Evolutionary conservation across 2,329 filamentous ascomycete species (phyloP), one percentile per base, ranked within the genome.

Genomic region (Aurifilum marmelostoma): DNA sequence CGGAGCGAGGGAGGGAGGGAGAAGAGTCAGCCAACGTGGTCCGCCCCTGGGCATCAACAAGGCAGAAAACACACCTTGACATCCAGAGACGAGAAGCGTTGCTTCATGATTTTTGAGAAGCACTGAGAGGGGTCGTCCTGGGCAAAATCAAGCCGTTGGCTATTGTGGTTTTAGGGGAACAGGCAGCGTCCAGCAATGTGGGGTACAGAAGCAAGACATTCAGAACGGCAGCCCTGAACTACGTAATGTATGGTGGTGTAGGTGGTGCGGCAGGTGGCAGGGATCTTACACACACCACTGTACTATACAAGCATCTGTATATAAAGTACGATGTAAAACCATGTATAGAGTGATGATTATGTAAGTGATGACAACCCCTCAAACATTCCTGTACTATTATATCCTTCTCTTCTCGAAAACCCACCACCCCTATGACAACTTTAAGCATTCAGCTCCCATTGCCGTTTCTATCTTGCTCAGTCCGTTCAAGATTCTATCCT

Each of bases 21-120:
- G 18, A 6, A 37, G 16, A 12, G 43, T 37, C 16, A 50, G 24
- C 6, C 27, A 37, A 65, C 18, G 18, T 34, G 2, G 56, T 8
- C 24, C 56, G 16, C 29, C 29, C 8, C 16, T 37, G 4, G 12
- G 29, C 56, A 21, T n/a, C 29, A 37, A 3, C 6, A 62, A 43
- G 7, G 2, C 50, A 58, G 50, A 3, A 65, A 12, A 67, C 67
- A 61, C 77, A 89, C 89, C 83, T 91, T 91, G 75, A 93, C 90
- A 77, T 93, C 91, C 68, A 93, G 79, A n/a, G 91, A 93, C 16
- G 91, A 93, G 79, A 92, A 93, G 74, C 91, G 83, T 79, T 93
- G 91, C 84, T 93, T 93, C 91, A 93, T 93, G 11, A 64, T 76
- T 83, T 75, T 16, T 11, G n/a, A 24, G 59, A 11, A n/a, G 21